Evolutionary conservation across 2,329 filamentous ascomycete species (phyloP), one percentile per base, ranked within the genome.

Genomic region (Coniochaeta ligniaria): DNA sequence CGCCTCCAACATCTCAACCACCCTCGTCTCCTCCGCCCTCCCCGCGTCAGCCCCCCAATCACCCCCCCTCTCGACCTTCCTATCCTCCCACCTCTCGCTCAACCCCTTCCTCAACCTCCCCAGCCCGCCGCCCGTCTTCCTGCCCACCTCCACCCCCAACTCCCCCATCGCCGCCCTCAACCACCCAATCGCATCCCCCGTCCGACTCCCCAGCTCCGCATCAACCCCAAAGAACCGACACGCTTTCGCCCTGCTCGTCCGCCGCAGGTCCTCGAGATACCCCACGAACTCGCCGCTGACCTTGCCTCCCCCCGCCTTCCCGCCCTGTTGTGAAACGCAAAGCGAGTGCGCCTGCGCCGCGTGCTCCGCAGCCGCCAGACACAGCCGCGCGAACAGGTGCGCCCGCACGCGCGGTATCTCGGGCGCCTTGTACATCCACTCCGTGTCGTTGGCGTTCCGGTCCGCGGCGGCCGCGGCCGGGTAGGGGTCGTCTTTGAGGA

Each of bases 341-440:
- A 86, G 69, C 1, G 83, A 80, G 20, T 78, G 72, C 11, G 92
- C 91, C 70, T 89, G 87, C 28, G 87, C 84, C 1, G 93, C 92
- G 73, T 98, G 93, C 66, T 97, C 93, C 0, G 90, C 88, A 0
- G 93, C 91, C 0, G 92, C 91, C 12, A 98, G 82, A 71, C 92
- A 98, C 8, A 98, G 79, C 1, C 94, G 83, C 1, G 92, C 92
- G 70, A 96, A 96, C 1, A 99, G 80, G 69, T 96, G 88, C 9
- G 92, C 92, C 55, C 94, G 87, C 20, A 96, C 92, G 70, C 94
- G 93, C 33, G 92, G 90, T 57, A 97, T 91, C 58, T 92, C 86
- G 0, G 94, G 92, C 0, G 92, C 84, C 68, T 90, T 91, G 73
- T 95, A 96, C 92, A 98, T 98, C 94, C 94, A 99, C 66, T 98